These are phyloP conservation scores for Dillenia turbinata DNA, from an alignment of 164 flowering plant genomes.

Conservation along the genomic window DNA sequence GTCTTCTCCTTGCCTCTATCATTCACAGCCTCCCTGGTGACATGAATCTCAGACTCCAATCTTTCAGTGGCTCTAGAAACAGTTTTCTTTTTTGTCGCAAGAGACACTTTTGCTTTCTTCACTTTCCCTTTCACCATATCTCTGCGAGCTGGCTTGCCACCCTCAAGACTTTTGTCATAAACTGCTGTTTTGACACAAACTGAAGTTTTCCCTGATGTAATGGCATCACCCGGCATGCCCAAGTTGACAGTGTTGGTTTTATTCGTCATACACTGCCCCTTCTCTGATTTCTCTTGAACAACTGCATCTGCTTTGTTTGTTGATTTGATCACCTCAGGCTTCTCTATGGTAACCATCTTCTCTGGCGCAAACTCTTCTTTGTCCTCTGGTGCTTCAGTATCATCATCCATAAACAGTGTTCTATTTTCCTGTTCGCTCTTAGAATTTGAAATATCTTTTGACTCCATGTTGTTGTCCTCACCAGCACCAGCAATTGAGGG, in stretches of 20 bases:
- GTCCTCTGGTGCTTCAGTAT: constrained; percentile 47
- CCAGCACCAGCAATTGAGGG: not conserved
- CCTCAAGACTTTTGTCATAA: constrained; percentile 5
- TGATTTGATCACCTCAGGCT: constrained; percentile 9
- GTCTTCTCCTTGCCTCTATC: constrained; percentile 9
- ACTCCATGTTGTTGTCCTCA: not conserved
- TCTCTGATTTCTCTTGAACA: constrained; percentile 10
- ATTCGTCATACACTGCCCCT: not conserved
- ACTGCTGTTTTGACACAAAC: constrained; percentile 4
- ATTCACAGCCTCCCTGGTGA: constrained; percentile 5
- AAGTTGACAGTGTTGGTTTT: not conserved
- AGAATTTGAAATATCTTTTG: not conserved
- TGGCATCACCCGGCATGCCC: constrained; percentile 3
- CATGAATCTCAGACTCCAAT: constrained; percentile 11
- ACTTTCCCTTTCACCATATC: constrained; percentile 13
- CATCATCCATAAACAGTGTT: constrained; percentile 23
- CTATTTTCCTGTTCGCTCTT: not conserved
- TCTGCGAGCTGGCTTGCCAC: constrained; percentile 8
- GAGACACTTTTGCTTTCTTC: constrained; percentile 17
- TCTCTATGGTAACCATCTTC: constrained; percentile 11
- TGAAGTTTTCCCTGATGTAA: not conserved
- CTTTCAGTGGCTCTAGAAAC: not conserved
- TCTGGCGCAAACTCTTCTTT: constrained; percentile 16
- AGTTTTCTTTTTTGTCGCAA: constrained; percentile 22
- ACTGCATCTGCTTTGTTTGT: constrained; percentile 5